Conservation (phyloP, 768 basidiomycete genomes). For the Trametopsis cervina region DNA sequence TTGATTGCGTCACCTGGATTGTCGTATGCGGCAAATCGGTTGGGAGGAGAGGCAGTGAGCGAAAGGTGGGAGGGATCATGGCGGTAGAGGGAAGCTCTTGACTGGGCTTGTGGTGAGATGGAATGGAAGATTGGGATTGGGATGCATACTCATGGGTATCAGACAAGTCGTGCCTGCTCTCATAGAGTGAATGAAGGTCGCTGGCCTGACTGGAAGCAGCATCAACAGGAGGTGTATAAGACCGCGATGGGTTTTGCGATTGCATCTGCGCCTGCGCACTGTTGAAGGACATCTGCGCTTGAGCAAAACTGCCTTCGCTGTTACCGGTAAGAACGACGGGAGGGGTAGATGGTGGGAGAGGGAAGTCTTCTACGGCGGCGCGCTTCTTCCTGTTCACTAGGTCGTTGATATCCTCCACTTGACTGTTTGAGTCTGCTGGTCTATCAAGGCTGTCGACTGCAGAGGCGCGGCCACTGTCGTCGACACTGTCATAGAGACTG, state of each 20-base stretch:
- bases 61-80: slow-evolving; percentile 39
- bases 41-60: slow-evolving; percentile 63
- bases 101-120: slow-evolving; percentile 14
- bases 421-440: slow-evolving; percentile 13
- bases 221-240: not conserved
- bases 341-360: slow-evolving; percentile 35
- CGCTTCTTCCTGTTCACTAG: slow-evolving; percentile 20
- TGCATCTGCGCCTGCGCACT: not conserved
- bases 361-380: slow-evolving; percentile 46
- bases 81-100: slow-evolving; percentile 17
- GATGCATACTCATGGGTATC: slow-evolving; percentile 7
- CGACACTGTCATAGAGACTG: slow-evolving; percentile 29
- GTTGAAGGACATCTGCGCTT: slow-evolving; percentile 3
- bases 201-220: not conserved
- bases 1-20: slow-evolving; percentile 69
- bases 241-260: not conserved
- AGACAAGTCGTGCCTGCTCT: not conserved
- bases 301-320: slow-evolving; percentile 16
- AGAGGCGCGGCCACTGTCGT: slow-evolving; percentile 12
- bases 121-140: slow-evolving; percentile 14
- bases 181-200: not conserved
- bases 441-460: slow-evolving; percentile 15
- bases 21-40: slow-evolving; percentile 68
- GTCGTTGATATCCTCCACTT: slow-evolving; percentile 5
- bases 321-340: slow-evolving; percentile 8